These are phyloP conservation scores for Circinella minor DNA, from an alignment of 371 early-diverging fungal species.

Conservation along the genomic window DNA sequence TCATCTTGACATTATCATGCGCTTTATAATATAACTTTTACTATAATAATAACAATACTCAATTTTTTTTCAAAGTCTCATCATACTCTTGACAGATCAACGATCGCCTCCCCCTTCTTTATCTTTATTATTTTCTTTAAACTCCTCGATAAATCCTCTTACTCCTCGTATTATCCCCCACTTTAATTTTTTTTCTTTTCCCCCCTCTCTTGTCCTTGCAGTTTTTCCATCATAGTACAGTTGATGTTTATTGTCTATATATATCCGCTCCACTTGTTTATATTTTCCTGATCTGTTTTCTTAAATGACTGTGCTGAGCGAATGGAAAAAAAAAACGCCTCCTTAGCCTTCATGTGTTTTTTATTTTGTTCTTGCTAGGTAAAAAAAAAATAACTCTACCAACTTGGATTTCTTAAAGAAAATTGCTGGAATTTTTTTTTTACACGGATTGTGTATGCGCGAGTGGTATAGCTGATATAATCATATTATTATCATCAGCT, in stretches of 20 bases:
- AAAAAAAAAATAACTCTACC: background rate
- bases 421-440: background rate
- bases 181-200: background rate
- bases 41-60: background rate
- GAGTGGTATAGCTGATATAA: too few species aligned
- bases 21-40: background rate
- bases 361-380: background rate
- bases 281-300: constrained; percentile 3
- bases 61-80: background rate
- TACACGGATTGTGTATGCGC: background rate
- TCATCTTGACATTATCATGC: background rate
- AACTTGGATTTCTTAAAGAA: too few species aligned
- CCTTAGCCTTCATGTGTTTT: constrained; percentile 5
- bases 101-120: constrained; percentile 7
- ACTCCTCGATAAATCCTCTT: too few species aligned
- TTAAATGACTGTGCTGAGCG: background rate
- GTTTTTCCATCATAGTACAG: background rate
- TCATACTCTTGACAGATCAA: constrained; percentile 3
- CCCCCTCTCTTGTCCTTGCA: background rate
- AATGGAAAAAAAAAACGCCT: background rate
- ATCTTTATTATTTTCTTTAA: background rate
- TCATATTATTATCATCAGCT: too few species aligned
- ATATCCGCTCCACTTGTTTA: background rate
- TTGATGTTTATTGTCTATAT: constrained; percentile 10
- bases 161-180: background rate